Evolutionary conservation across 257 asterid genomes (phyloP).

Genomic region (Scutellaria galericulata): DNA sequence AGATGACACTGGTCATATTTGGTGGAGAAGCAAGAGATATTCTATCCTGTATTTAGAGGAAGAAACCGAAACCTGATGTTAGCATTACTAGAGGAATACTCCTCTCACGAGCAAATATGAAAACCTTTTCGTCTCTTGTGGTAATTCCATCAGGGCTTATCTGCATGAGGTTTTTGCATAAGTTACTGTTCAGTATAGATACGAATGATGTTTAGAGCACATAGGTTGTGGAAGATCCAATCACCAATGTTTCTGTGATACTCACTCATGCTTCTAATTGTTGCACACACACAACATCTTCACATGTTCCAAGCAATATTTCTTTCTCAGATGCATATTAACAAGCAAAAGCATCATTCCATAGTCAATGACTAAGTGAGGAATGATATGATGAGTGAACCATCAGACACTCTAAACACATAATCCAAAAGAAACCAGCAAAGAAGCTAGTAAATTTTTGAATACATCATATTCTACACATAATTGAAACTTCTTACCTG

Average conservation of each 20-base stretch:
- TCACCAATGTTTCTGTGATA: not conserved
- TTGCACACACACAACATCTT: not conserved
- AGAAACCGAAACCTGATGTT: constrained; percentile 71
- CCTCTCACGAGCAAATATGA: constrained; percentile 73
- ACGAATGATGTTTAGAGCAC: no score
- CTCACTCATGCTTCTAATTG: not conserved
- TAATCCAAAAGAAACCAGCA: not conserved
- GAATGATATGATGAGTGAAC: constrained; percentile 1
- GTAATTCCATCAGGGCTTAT: constrained; percentile 87
- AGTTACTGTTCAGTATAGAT: not conserved
- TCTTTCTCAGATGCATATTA: not conserved
- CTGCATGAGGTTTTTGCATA: constrained; percentile 45
- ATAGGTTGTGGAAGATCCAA: no score
- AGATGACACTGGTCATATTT: constrained; percentile 9
- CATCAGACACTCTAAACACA: constrained; percentile 8
- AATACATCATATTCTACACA: not conserved
- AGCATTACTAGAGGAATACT: constrained; percentile 84
- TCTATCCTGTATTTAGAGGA: not conserved
- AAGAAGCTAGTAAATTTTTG: not conserved
- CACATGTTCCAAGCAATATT: not conserved
- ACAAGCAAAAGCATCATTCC: not conserved
- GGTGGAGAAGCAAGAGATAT: not conserved
- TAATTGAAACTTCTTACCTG: constrained; percentile 4
- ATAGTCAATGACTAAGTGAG: not conserved
- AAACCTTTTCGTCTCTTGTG: constrained; percentile 81